Evolutionary conservation across 2,329 filamentous ascomycete species (phyloP).

Genomic region (Mariannaea sp.): DNA sequence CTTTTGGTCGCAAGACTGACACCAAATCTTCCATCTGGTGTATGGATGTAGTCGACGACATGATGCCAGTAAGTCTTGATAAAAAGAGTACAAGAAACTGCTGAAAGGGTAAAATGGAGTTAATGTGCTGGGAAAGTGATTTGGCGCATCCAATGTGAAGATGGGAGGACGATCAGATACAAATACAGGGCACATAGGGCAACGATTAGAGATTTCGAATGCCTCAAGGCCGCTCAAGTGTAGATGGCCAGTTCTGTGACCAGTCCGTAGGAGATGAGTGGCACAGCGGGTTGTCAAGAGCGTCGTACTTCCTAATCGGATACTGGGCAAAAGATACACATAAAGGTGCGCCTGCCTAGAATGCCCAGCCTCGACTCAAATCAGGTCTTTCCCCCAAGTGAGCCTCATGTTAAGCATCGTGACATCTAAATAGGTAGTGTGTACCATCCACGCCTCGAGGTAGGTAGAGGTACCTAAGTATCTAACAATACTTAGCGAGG

Average conservation of each 20-base stretch:
- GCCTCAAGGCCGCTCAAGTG: not conserved
- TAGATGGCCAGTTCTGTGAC: not conserved
- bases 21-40: slow-evolving; percentile 4
- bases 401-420: too few relatives aligned
- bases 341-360: too few relatives aligned
- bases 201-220: not conserved
- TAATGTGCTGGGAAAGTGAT: not conserved
- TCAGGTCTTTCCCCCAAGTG: too few relatives aligned
- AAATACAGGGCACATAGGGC: not conserved
- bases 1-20: not conserved
- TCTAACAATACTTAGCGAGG: too few relatives aligned
- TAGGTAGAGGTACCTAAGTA: too few relatives aligned
- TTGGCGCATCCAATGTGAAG: slow-evolving; percentile 2
- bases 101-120: not conserved
- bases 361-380: too few relatives aligned
- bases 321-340: too few relatives aligned
- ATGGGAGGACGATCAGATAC: not conserved
- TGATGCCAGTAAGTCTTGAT: not conserved
- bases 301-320: too few relatives aligned
- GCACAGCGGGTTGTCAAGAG: too few relatives aligned
- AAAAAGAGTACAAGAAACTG: not conserved
- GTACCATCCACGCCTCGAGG: too few relatives aligned
- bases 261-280: not conserved
- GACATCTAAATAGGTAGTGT: too few relatives aligned
- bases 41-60: not conserved